Percentiles rank a stretch among this genome's conserved stretches.
phyloP scores from a whole-genome alignment of 2,329 filamentous ascomycete species.

The Fusarium algeriense region DNA sequence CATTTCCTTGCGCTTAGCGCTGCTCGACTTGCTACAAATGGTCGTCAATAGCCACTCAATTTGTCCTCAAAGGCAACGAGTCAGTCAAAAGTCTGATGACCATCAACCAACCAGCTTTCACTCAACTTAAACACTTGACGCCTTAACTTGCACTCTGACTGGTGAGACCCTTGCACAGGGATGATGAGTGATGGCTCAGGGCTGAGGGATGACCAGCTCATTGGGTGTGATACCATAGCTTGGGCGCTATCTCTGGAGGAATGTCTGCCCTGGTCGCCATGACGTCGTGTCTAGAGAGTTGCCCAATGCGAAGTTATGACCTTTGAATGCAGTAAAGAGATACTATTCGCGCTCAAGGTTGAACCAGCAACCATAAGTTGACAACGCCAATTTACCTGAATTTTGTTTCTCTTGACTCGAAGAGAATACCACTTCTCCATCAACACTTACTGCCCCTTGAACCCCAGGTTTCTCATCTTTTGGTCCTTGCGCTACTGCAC shows the following conservation, averaged over 20 bases:
- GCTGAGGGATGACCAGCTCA: conserved; percentile 30
- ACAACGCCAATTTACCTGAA: not conserved
- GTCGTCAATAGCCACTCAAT: conserved; percentile 32
- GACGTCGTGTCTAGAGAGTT: conserved; percentile 27
- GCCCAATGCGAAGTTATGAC: conserved; percentile 14
- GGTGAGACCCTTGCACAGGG: conserved; percentile 18
- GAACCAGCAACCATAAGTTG: conserved; percentile 4
- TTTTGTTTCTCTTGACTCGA: conserved; percentile 2
- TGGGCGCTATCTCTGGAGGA: conserved; percentile 15
- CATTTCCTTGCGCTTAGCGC: conserved; percentile 23
- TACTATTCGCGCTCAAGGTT: not conserved
- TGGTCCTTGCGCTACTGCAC: conserved; percentile 37
- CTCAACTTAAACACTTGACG: conserved; percentile 28
- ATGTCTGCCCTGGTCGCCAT: conserved; percentile 22
- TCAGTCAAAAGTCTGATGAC: conserved; percentile 30
- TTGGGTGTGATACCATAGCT: conserved; percentile 25
- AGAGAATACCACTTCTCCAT: too few species aligned
- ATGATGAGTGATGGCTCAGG: conserved; percentile 12
- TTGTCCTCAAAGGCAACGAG: conserved; percentile 19
- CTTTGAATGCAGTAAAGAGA: not conserved
- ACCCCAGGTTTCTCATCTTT: conserved; percentile 23
- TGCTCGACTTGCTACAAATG: conserved; percentile 10
- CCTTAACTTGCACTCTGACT: conserved; percentile 24
- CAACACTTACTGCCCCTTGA: not conserved
- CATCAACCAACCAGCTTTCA: conserved; percentile 16